Evolutionary conservation across 805 yeast species (phyloP).

Genomic region (Saturnispora zaruensis): DNA sequence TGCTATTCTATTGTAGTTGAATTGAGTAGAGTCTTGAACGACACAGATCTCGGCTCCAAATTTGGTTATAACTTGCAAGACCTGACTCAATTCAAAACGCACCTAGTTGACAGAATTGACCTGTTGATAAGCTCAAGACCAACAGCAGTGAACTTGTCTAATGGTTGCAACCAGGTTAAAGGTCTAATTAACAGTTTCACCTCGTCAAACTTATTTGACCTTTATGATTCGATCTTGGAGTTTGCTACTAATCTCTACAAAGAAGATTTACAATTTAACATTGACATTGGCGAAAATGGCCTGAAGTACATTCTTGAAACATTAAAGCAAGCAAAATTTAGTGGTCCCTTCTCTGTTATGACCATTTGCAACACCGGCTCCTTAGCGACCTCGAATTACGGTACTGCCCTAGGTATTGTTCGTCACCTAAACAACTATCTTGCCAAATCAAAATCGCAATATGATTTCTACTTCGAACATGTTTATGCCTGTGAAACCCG

Average conservation of each 20-base stretch:
- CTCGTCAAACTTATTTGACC: conserved; percentile 9
- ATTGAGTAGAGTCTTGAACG: conserved; percentile 28
- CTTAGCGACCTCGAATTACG: conserved; percentile 94
- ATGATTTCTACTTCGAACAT: conserved; percentile 45
- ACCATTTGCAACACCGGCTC: conserved; percentile 97
- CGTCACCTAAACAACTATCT: conserved; percentile 49
- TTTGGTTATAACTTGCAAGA: conserved; percentile 22
- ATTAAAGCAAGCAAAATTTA: conserved; percentile 39
- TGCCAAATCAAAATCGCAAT: conserved; percentile 27
- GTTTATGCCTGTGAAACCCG: conserved; percentile 90
- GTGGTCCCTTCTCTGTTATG: conserved; percentile 67
- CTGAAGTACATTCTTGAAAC: conserved; percentile 49
- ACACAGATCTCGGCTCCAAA: conserved; percentile 11
- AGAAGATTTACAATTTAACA: conserved; percentile 73
- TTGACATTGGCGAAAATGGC: conserved; percentile 73
- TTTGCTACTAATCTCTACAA: conserved; percentile 53
- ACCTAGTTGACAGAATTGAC: conserved; percentile 44
- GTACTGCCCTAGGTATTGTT: conserved; percentile 91
- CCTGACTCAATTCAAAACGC: conserved; percentile 27
- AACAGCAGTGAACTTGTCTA: conserved; percentile 87
- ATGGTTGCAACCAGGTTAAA: conserved; percentile 54
- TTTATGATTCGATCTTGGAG: conserved; percentile 29
- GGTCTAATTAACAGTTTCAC: conserved; percentile 17
- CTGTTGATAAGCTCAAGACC: conserved; percentile 75
- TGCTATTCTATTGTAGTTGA: conserved; percentile 79